A percentile compares a stretch with the other conserved stretches of the same genome.
Conservation (phyloP, 2,329 filamentous ascomycete genomes). For the Fusarium compactum region DNA sequence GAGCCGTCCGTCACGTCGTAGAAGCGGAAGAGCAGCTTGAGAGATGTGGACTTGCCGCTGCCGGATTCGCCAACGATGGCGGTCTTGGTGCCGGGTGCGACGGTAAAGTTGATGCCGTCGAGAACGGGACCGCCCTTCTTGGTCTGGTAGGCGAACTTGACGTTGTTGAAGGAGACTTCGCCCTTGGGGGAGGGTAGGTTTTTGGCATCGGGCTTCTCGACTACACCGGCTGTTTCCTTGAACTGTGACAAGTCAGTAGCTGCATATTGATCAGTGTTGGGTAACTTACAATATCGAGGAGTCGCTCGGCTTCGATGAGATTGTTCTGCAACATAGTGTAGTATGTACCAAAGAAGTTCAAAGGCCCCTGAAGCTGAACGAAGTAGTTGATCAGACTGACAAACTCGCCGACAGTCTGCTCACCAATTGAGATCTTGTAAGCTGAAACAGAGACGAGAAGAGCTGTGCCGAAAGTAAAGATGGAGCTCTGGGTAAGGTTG, state of each 20-base stretch:
- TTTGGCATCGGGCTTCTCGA: slow-evolving; percentile 56
- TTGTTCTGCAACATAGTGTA: slow-evolving; percentile 61
- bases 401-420: slow-evolving; percentile 67
- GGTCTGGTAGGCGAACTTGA: slow-evolving; percentile 59
- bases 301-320: slow-evolving; percentile 60
- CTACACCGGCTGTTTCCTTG: slow-evolving; percentile 58
- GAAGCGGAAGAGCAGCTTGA: slow-evolving; percentile 64
- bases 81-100: slow-evolving; percentile 59
- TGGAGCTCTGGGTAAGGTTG: slow-evolving; percentile 71
- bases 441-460: slow-evolving; percentile 72
- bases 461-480: slow-evolving; percentile 71
- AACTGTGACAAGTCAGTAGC: slow-evolving; percentile 49
- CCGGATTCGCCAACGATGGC: slow-evolving; percentile 62
- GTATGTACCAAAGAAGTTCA: slow-evolving; percentile 70
- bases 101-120: slow-evolving; percentile 56
- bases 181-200: slow-evolving; percentile 50
- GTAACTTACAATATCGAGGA: slow-evolving; percentile 56
- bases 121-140: slow-evolving; percentile 54
- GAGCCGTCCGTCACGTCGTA: slow-evolving; percentile 62
- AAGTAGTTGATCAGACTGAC: slow-evolving; percentile 69
- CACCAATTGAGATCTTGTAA: slow-evolving; percentile 69
- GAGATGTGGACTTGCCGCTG: slow-evolving; percentile 62
- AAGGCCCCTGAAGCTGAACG: slow-evolving; percentile 69
- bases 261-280: rapidly evolving
- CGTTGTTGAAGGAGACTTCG: slow-evolving; percentile 57